Evolutionary conservation across 768 basidiomycete species (phyloP).

Genomic region (Tricholoma furcatifolium): DNA sequence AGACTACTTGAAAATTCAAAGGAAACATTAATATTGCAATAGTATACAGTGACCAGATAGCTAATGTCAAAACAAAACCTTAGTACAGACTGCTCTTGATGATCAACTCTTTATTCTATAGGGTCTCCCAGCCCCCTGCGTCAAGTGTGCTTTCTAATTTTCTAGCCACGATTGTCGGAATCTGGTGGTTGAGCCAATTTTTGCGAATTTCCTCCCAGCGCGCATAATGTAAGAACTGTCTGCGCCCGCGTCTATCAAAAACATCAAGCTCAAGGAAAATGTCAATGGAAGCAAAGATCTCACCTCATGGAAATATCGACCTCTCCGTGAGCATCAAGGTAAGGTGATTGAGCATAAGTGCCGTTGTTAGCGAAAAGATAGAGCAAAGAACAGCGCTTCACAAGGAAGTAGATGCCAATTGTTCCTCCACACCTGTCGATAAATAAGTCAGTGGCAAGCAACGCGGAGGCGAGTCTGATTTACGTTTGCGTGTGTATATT

Average conservation of each 20-base stretch:
- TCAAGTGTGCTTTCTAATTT: constrained; percentile 86
- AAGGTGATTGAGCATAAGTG: constrained; percentile 86
- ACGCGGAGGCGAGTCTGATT: constrained; percentile 32
- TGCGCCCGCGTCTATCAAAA: constrained; percentile 68
- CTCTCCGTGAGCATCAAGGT: constrained; percentile 93
- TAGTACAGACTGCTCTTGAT: background rate
- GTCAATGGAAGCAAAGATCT: constrained; percentile 10
- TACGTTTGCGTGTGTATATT: constrained; percentile 95
- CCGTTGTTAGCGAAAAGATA: constrained; percentile 89
- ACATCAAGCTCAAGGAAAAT: background rate
- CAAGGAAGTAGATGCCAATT: constrained; percentile 85
- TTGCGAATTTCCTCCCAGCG: constrained; percentile 92
- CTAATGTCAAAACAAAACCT: background rate
- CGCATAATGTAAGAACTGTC: constrained; percentile 82
- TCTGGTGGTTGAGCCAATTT: constrained; percentile 86
- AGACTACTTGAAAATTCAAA: too few species aligned
- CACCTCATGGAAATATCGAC: constrained; percentile 91
- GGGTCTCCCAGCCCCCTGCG: constrained; percentile 90
- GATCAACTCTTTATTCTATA: constrained; percentile 37
- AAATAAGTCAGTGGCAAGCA: background rate
- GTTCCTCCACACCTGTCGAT: constrained; percentile 79
- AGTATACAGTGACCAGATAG: constrained; percentile 1
- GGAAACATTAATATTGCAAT: too few species aligned
- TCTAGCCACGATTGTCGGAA: constrained; percentile 87
- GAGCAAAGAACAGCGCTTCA: constrained; percentile 88